Evolutionary conservation across 179 eudicot species (phyloP).

Genomic region (Beta lomatogona): DNA sequence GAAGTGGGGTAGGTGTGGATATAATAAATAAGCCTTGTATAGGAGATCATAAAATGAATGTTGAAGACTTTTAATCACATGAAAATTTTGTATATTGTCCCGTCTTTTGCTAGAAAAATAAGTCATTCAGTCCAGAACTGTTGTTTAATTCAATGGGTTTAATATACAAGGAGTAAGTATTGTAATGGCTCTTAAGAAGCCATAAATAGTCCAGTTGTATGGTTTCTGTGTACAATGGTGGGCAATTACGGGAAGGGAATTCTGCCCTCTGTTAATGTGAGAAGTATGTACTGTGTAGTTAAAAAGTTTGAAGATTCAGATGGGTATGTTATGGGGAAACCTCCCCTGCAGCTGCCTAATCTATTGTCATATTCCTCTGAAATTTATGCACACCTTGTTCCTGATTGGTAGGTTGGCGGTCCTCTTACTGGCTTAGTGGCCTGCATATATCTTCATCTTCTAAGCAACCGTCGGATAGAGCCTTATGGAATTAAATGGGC

Average conservation of each 20-base stretch:
- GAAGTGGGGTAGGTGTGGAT: too few species aligned
- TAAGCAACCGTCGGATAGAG: not conserved
- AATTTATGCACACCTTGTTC: not conserved
- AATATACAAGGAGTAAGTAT: not conserved
- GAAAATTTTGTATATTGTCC: not conserved
- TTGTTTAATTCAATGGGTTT: not conserved
- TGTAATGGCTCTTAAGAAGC: not conserved
- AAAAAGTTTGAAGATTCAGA: not conserved
- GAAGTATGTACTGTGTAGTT: not conserved
- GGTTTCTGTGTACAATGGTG: not conserved
- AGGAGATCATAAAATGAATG: not conserved
- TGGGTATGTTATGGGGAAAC: not conserved
- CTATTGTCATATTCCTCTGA: not conserved
- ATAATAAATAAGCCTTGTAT: not conserved
- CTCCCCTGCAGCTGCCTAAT: conserved; percentile 2
- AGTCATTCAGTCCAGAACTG: not conserved
- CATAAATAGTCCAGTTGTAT: not conserved
- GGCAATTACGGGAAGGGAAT: not conserved
- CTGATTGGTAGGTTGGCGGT: not conserved
- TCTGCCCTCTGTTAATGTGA: not conserved
- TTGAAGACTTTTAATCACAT: not conserved
- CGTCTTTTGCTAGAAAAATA: not conserved
- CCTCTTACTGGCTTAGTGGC: not conserved
- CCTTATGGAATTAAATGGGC: not conserved
- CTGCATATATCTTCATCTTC: not conserved